Conservation (phyloP, 306 rosid genomes). For the Cajanus cajan region DNA sequence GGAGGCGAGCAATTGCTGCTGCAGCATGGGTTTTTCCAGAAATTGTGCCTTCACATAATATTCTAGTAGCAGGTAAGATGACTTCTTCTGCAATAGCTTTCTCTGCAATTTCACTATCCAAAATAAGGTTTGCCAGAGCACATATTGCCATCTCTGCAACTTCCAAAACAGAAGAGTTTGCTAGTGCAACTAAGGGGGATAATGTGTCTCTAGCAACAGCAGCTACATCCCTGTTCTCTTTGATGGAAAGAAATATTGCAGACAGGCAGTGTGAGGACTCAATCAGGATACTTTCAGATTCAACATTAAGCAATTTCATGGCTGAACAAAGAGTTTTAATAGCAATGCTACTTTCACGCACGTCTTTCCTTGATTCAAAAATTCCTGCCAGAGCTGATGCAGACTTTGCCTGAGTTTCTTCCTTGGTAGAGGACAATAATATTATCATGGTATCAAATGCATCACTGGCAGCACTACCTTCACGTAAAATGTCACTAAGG, state of each 20-base stretch:
- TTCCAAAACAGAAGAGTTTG: constrained; percentile 77
- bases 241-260: constrained; percentile 87
- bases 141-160: constrained; percentile 84
- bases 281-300: constrained; percentile 71
- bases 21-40: constrained; percentile 89
- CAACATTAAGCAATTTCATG: constrained; percentile 71
- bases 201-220: constrained; percentile 70
- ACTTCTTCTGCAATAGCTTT: constrained; percentile 79
- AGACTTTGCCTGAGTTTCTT: constrained; percentile 95
- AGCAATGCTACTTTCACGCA: constrained; percentile 89
- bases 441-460: constrained; percentile 87
- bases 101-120: constrained; percentile 76
- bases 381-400: constrained; percentile 93
- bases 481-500: constrained; percentile 80
- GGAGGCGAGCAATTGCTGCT: constrained; percentile 90
- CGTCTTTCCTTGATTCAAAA: constrained; percentile 82
- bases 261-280: constrained; percentile 91
- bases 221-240: constrained; percentile 85
- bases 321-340: constrained; percentile 71
- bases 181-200: constrained; percentile 60
- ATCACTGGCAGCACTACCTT: constrained; percentile 92
- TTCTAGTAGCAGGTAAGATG: constrained; percentile 88
- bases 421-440: constrained; percentile 72
- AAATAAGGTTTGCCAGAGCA: constrained; percentile 90
- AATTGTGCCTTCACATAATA: constrained; percentile 74